A percentile compares a stretch with the other conserved stretches of the same genome.
Conservation (phyloP, 2,329 filamentous ascomycete species). For the Emmonsia crescens region DNA sequence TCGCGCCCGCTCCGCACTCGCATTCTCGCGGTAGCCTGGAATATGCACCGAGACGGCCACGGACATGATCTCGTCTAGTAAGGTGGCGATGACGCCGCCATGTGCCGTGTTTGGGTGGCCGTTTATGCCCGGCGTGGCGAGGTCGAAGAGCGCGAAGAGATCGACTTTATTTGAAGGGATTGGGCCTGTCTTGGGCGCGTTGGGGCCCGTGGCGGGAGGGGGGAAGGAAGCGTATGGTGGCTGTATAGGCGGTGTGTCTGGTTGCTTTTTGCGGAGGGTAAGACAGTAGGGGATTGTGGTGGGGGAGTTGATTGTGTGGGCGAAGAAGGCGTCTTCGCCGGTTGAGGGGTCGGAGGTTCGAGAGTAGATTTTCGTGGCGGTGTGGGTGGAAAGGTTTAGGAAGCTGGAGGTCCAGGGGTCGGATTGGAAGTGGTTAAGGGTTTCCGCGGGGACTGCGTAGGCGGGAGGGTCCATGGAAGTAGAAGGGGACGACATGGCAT, state of each 20-base stretch:
- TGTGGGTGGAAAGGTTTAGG: conserved; percentile 27
- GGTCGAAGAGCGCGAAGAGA: conserved; percentile 26
- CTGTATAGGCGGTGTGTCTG: conserved; percentile 13
- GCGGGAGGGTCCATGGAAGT: not conserved
- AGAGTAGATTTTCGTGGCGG: conserved; percentile 29
- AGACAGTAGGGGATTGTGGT: conserved; percentile 32
- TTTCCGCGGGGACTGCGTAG: conserved; percentile 8
- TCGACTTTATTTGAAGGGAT: conserved; percentile 13
- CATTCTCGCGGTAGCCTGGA: conserved; percentile 9
- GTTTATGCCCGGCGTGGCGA: conserved; percentile 27
- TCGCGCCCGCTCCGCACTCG: conserved; percentile 19
- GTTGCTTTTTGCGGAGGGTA: conserved; percentile 22
- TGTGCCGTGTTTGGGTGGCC: conserved; percentile 32
- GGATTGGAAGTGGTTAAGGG: conserved; percentile 15
- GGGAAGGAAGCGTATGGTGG: conserved; percentile 14
- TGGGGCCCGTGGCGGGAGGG: conserved; percentile 11
- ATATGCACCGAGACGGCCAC: conserved; percentile 26
- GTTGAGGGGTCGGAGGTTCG: conserved; percentile 28
- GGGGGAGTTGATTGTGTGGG: conserved; percentile 27
- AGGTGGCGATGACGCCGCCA: conserved; percentile 30
- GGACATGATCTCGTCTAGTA: conserved; percentile 37
- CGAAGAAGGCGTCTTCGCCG: conserved; percentile 36
- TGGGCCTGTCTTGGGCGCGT: not conserved
- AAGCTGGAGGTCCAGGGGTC: conserved; percentile 23
- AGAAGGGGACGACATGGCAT: not conserved